phyloP scores from a whole-genome alignment of 768 basidiomycete species.

The Suillus spraguei region DNA sequence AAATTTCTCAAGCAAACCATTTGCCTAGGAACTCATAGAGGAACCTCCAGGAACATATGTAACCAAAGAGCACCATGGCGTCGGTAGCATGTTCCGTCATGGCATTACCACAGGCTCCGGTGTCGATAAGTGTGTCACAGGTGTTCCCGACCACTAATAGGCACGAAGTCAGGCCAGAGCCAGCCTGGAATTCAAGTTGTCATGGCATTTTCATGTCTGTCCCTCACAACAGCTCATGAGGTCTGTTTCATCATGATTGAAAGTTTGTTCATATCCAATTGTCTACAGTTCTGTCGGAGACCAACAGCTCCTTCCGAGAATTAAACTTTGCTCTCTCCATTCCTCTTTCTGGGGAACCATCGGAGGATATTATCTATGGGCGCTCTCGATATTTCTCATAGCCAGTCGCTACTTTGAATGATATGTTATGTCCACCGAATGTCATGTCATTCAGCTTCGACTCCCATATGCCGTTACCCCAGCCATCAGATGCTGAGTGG shows the following conservation, averaged over 20 bases:
- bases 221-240: neutral
- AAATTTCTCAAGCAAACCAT: neutral
- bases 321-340: neutral
- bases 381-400: neutral
- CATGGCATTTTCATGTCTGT: constrained; percentile 2
- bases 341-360: neutral
- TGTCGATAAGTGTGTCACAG: neutral
- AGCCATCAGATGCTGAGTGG: neutral
- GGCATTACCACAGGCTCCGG: neutral
- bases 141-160: neutral
- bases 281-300: neutral
- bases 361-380: neutral
- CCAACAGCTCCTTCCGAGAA: neutral
- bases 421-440: neutral
- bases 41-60: neutral
- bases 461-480: neutral
- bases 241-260: neutral
- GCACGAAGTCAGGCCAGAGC: neutral
- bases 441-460: constrained; percentile 1
- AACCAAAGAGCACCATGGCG: neutral
- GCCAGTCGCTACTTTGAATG: neutral
- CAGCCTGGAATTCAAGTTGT: neutral
- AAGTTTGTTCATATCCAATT: neutral
- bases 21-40: neutral
- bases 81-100: neutral